Base-by-base conservation (phyloP, 805 yeast genomes). In the Aciculoconidium aculeatum region DNA sequence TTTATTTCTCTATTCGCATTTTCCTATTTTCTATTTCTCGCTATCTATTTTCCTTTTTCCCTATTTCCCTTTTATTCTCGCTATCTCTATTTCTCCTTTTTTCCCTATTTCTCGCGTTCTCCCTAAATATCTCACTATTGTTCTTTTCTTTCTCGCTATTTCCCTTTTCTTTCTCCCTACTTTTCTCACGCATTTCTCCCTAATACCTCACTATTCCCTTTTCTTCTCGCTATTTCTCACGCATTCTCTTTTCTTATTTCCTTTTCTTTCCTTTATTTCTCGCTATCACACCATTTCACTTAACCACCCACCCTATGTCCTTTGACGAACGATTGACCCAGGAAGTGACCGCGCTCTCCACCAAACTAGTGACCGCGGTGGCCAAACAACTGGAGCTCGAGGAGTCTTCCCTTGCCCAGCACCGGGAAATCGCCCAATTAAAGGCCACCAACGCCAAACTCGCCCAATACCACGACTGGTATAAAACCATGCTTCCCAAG, bases 291-390 rank as follows among this genome's bases (percentile, higher is more conserved):
- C 20, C 31, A 17, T 32, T 30, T 11, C n/a, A n/a, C n/a, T n/a
- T n/a, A n/a, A n/a, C n/a, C n/a, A 14, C 11, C 7, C n/a, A 20
- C 15, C 32, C 14, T 23, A 27, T 27, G 35, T 32, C 39, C 19
- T 37, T 56, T 14, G 58, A 55, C 28, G 54, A 41, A 9, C 55
- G 80, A 28, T 58, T 77, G 17, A 65, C 79, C 1, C 48, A 63
- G 23, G 80, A 77, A 53, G 73, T 77, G 31, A 61, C 77, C 4
- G 51, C 70, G 15, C 51, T 77, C 24, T 75, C 80, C 11, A 77
- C 82, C 2, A 71, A 69, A 47, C 58, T 77, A 31, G 71, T 77
- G 20, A 77, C 78, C 17, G 72, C 78, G 11, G 70, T 76, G 5
- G 75, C 72, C 35, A 71, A 66, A 37, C 79, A 70, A 51, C 67